phyloP scores from a whole-genome alignment of 176 grass and related monocot genomes.

The Tillandsia fasciculata region DNA sequence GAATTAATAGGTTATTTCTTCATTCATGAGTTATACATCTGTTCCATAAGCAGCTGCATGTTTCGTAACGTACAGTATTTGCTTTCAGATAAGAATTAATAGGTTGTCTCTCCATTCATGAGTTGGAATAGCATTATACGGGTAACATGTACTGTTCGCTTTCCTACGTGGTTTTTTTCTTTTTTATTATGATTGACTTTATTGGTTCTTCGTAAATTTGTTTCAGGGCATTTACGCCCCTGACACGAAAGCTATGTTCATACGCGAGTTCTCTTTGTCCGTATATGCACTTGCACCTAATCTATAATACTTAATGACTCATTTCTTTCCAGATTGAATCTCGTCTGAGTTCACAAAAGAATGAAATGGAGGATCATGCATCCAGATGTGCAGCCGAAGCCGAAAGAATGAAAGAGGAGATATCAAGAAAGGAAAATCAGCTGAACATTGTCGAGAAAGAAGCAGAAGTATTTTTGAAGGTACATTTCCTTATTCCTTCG shows the following conservation, averaged over 20 bases:
- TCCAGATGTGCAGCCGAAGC: slow-evolving; percentile 37
- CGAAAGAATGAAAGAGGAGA: slow-evolving; percentile 32
- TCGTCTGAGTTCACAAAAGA: slow-evolving; percentile 28
- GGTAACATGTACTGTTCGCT: no score
- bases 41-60: no score
- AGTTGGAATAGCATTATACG: no score
- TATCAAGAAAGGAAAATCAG: slow-evolving; percentile 32
- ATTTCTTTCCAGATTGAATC: slow-evolving; percentile 32
- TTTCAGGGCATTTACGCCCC: no score
- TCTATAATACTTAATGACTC: neutral
- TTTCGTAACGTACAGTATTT: no score
- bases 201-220: no score
- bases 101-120: no score
- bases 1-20: no score
- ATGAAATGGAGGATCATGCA: slow-evolving; percentile 36
- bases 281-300: neutral
- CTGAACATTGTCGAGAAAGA: slow-evolving; percentile 41
- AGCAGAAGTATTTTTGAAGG: slow-evolving; percentile 46
- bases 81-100: no score
- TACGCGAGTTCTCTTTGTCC: neutral
- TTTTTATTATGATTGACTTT: no score
- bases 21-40: no score
- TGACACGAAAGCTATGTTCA: neutral
- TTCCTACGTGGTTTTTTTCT: no score
- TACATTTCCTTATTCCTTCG: slow-evolving; percentile 20